Percentiles rank a stretch among this genome's conserved stretches.
These are phyloP conservation scores for Fusarium agapanthi DNA, from an alignment of 2,329 filamentous ascomycete species.

Conservation along the genomic window DNA sequence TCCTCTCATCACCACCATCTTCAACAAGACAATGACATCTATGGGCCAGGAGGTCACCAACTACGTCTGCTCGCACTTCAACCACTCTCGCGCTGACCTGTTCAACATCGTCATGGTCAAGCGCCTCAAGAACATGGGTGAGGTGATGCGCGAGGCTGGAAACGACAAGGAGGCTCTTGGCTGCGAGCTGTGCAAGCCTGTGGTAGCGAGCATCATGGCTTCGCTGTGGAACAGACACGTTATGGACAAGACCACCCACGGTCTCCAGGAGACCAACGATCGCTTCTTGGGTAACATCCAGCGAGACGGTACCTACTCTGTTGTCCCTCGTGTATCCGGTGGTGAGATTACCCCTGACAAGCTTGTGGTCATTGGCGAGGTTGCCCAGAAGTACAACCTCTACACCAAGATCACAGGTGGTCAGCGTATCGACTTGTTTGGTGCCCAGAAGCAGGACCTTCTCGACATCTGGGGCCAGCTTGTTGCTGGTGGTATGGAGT, in stretches of 20 bases:
- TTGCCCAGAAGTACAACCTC: slow-evolving; percentile 83
- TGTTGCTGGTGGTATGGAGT: slow-evolving; percentile 87
- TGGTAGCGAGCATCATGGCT: slow-evolving; percentile 80
- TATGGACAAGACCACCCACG: slow-evolving; percentile 74
- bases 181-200: slow-evolving; percentile 88
- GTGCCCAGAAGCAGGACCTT: slow-evolving; percentile 87
- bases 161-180: slow-evolving; percentile 77
- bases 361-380: slow-evolving; percentile 82
- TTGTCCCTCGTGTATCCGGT: slow-evolving; percentile 82
- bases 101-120: slow-evolving; percentile 90
- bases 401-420: slow-evolving; percentile 95
- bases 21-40: slow-evolving; percentile 85
- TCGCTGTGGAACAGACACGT: slow-evolving; percentile 86
- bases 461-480: slow-evolving; percentile 83
- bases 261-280: slow-evolving; percentile 91
- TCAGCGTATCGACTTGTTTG: slow-evolving; percentile 93
- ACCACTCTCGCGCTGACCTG: slow-evolving; percentile 84
- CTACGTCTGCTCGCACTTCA: slow-evolving; percentile 84
- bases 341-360: slow-evolving; percentile 91
- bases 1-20: slow-evolving; percentile 87
- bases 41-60: slow-evolving; percentile 91
- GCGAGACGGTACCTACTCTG: slow-evolving; percentile 88
- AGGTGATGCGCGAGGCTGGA: slow-evolving; percentile 82
- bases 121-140: slow-evolving; percentile 73
- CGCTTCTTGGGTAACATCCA: slow-evolving; percentile 89